Evolutionary conservation across 257 asterid species (phyloP), one percentile per base, ranked within the genome.

Genomic region (Scutellaria minor): DNA sequence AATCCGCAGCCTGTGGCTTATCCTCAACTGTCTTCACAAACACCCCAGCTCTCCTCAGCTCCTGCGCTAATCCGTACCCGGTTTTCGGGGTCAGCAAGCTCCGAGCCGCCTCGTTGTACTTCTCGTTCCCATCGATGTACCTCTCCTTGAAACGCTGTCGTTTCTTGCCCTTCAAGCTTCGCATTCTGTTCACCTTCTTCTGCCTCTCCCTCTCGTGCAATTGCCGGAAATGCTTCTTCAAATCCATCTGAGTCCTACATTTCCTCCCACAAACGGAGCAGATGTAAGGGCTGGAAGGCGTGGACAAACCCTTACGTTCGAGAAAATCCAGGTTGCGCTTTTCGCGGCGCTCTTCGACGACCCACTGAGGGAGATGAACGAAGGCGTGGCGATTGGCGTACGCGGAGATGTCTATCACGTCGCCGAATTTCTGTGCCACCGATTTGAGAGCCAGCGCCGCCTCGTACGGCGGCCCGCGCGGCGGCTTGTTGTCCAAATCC

Each of bases 401-500:
- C 1, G 98, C 97, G 0, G 98, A 84, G 14, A 93, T 83, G 20
- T 93, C 96, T 11, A 89, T 84, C 13, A 93, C 85, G 20, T 87
- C 90, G 2, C 97, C 98, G 74, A 91, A 93, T 42, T 66, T 82
- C 85, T 85, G 85, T 5, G 96, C 97, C 56, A 93, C 64, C 27
- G 70, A 73, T 78, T 87, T 89, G 3, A 91, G 82, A 1, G 95
- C 89, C 61, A 82, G 7, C 20, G 98, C 97, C 13, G 97, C 97
- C 80, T 84, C 84, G 85, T 83, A 90, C 61, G 98, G 98, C 71
- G 96, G 95, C 3, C 96, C 96, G 0, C 96, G 89, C 53, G 98
- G 97, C 70, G 98, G 97, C 81, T 93, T 93, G 89, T 93, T 93
- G 84, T 93, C 98, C 20, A 91, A 64, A 72, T 93, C 98, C 98